Percentiles rank a stretch among this genome's conserved stretches.
Conservation (phyloP, 176 grass and related monocot species). For the Thalia dealbata region DNA sequence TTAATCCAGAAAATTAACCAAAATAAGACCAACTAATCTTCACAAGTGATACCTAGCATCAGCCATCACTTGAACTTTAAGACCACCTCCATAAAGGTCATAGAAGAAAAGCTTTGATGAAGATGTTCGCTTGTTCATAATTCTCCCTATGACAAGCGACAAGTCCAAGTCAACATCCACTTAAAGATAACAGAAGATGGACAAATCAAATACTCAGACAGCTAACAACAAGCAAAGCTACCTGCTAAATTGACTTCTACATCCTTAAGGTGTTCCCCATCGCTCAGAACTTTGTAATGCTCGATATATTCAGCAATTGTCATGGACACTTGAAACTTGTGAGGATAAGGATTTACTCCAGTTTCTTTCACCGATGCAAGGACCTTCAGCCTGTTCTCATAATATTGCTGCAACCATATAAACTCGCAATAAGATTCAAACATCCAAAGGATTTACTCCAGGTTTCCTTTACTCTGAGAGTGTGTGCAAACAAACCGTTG, state of each 20-base stretch:
- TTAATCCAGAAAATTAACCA: no score
- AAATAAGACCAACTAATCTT: background rate
- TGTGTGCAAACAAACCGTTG: constrained; percentile 48
- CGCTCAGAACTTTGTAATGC: constrained; percentile 41
- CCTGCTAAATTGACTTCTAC: constrained; percentile 53
- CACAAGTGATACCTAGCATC: constrained; percentile 60
- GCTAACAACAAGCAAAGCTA: constrained; percentile 14
- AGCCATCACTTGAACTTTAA: constrained; percentile 93
- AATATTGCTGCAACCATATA: constrained; percentile 63
- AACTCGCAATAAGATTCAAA: background rate
- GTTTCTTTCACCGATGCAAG: constrained; percentile 35
- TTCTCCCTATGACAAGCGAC: constrained; percentile 52
- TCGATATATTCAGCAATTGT: constrained; percentile 44
- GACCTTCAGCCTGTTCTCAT: constrained; percentile 65
- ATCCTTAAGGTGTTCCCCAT: constrained; percentile 43
- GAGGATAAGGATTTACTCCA: constrained; percentile 62
- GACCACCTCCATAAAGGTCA: constrained; percentile 61
- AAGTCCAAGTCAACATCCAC: constrained; percentile 10
- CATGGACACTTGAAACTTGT: constrained; percentile 59
- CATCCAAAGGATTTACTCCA: background rate
- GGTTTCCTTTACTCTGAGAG: no score
- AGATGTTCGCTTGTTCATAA: constrained; percentile 89
- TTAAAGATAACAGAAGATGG: background rate
- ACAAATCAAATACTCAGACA: background rate
- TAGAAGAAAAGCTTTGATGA: constrained; percentile 93